Conservation (phyloP, 2,329 filamentous ascomycete genomes). For the Fusarium humuli region DNA sequence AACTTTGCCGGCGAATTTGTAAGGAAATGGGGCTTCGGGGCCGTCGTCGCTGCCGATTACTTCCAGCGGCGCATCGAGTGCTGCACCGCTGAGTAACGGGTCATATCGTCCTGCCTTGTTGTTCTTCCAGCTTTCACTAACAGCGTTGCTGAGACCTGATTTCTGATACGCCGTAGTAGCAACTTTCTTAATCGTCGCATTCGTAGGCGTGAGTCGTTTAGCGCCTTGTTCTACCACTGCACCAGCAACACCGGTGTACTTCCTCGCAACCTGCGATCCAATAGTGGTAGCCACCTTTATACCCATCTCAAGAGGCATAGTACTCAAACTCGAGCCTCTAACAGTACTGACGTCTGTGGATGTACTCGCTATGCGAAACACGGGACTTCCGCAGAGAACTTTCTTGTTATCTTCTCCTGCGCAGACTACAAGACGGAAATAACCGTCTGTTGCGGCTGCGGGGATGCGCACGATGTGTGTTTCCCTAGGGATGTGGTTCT, state of each 20-base stretch:
- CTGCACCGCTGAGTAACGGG: slow-evolving; percentile 48
- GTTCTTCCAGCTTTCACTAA: slow-evolving; percentile 53
- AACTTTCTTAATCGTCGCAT: slow-evolving; percentile 52
- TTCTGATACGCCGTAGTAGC: slow-evolving; percentile 54
- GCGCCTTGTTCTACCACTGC: slow-evolving; percentile 56
- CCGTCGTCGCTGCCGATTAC: slow-evolving; percentile 63
- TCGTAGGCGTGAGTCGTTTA: slow-evolving; percentile 51
- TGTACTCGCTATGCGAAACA: slow-evolving; percentile 76
- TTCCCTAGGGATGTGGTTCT: slow-evolving; percentile 67
- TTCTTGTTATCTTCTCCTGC: slow-evolving; percentile 59
- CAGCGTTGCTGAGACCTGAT: slow-evolving; percentile 42
- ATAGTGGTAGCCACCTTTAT: slow-evolving; percentile 66
- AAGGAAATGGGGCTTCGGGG: slow-evolving; percentile 64
- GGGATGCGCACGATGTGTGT: slow-evolving; percentile 75
- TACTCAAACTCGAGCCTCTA: slow-evolving; percentile 72
- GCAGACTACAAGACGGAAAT: slow-evolving; percentile 75
- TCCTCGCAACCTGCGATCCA: slow-evolving; percentile 58
- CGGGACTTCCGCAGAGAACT: slow-evolving; percentile 72
- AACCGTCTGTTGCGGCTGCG: slow-evolving; percentile 71
- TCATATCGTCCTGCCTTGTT: slow-evolving; percentile 54
- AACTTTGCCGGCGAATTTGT: slow-evolving; percentile 63
- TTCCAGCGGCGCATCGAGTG: slow-evolving; percentile 49
- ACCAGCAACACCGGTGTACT: slow-evolving; percentile 55
- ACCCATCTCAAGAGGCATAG: slow-evolving; percentile 74
- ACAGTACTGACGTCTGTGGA: slow-evolving; percentile 70